Base-by-base conservation (phyloP, 805 yeast species). In the Starmerella stellata region DNA sequence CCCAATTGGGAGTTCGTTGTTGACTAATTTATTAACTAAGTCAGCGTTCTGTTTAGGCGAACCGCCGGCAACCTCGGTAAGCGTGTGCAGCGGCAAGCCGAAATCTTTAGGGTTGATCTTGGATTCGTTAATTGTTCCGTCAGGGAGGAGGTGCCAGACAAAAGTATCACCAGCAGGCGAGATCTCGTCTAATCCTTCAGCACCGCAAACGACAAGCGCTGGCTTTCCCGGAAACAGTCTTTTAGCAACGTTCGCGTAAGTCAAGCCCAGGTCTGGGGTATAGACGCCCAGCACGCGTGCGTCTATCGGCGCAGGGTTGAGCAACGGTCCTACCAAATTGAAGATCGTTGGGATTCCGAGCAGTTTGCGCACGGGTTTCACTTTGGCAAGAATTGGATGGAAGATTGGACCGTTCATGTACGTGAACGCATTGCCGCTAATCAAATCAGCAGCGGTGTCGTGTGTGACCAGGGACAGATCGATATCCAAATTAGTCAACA, bases 121-220 rank as follows among this genome's bases (percentile, higher is more conserved):
- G 21, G 45, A 46, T 38, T 58, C 56, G 25, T 49, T 39, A 36
- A 61, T 58, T 13, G 41, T 28, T 15, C 56, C 59, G 34, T 55
- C 47, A 51, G 28, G 66, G 61, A 37, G 63, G 64, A 77, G 69
- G 38, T 67, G 63, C 99, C 99, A 90, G 44, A 76, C 72, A 40
- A 71, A 70, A 2, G 95, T 77, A 39, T 63, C 58, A 0, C 95
- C 96, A 23, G 76, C 71, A 2, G 95, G 95, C 2, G 95, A 77
- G 27, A 90, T 78, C 60, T 90, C 98, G 54, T 90, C 99, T 23
- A 90, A 63, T 0, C 95, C 94, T 36, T 79, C 72, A 38, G 75
- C 75, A 11, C 99, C 99, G 73, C 79, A 87, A 16, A 90, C 99
- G 17, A 90, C 78, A 72, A 85, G 70, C 1, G 93, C 79, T 4